Base-by-base conservation (phyloP, 768 basidiomycete genomes). In the Leccinellum albellum region DNA sequence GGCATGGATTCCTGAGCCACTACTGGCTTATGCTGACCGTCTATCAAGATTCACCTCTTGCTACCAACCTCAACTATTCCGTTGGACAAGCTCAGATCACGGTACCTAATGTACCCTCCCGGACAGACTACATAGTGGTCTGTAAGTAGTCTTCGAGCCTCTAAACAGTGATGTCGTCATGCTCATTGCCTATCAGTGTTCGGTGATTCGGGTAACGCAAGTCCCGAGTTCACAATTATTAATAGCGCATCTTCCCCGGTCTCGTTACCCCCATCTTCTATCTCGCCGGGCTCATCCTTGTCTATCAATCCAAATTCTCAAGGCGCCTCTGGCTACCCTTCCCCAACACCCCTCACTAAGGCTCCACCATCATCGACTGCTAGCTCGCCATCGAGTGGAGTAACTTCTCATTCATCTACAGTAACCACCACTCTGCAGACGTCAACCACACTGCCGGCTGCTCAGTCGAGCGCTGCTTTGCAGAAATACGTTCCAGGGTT, bases 191-290 rank as follows among this genome's bases (percentile, higher is more conserved):
- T 24, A 65, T 4, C 45, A 17, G 74, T 76, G 47, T 71, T 76
- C 6, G 75, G 75, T 8, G 76, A 76, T 56, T 78, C 77, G 44
- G 75, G 75, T 40, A 76, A 76, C 37, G 69, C 75, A 8, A 76
- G 75, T 50, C 76, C 73, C 15, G 23, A 69, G 49, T 78, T 76
- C 37, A 75, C 75, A 55, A 76, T 76, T 42, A 70, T 81, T 61
- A 81, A 96, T 35, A 91, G 91, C 62, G 68, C 72, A 26, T 75
- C 80, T 55, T 79, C 78, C 44, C 73, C 69, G 8, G 48, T 64
- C 20, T 40, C 65, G 26, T 31, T 21, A 48, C 13, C 61, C 9
- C 44, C 68, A 6, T 32, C 54, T 21, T 42, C 64, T 47, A 6
- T 9, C 6, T 28, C 58, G 9, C 31, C 66, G 12, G 37, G 26